Conservation (phyloP, 306 rosid species). For the Gastrolobium bilobum region DNA sequence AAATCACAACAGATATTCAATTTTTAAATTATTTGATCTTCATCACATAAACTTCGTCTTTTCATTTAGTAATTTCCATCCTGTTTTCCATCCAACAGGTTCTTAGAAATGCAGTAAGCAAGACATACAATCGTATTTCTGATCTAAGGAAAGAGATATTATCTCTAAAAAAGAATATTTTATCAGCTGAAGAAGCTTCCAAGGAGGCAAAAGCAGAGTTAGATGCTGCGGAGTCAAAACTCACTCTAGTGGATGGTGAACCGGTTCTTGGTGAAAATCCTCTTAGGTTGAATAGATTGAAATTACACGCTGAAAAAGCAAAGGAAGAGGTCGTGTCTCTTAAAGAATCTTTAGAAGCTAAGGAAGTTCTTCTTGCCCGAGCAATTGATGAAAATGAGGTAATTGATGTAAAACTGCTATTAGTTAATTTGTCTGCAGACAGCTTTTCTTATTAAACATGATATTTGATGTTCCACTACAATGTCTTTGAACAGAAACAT, state of each 20-base stretch:
- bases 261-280: conserved; percentile 98
- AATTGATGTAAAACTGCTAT: conserved; percentile 29
- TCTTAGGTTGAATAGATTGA: conserved; percentile 78
- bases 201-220: conserved; percentile 70
- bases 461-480: conserved; percentile 22
- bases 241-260: conserved; percentile 89
- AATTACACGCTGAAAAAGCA: conserved; percentile 76
- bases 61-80: conserved; percentile 16
- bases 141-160: conserved; percentile 94
- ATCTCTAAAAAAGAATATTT: conserved; percentile 69
- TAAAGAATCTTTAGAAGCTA: conserved; percentile 89
- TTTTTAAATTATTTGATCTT: conserved; percentile 35
- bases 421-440: conserved; percentile 14
- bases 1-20: neutral
- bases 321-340: conserved; percentile 78
- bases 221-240: conserved; percentile 84
- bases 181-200: conserved; percentile 78
- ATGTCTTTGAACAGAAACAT: conserved; percentile 1
- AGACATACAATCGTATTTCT: conserved; percentile 92
- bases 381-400: conserved; percentile 96
- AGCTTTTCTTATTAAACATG: conserved; percentile 30
- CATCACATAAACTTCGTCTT: neutral
- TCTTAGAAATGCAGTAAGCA: conserved; percentile 86
- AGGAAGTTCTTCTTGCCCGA: conserved; percentile 92
- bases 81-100: conserved; percentile 59